Evolutionary conservation across 805 yeast species (phyloP), one percentile per base, ranked within the genome.

Genomic region (Metschnikowia koreensis): DNA sequence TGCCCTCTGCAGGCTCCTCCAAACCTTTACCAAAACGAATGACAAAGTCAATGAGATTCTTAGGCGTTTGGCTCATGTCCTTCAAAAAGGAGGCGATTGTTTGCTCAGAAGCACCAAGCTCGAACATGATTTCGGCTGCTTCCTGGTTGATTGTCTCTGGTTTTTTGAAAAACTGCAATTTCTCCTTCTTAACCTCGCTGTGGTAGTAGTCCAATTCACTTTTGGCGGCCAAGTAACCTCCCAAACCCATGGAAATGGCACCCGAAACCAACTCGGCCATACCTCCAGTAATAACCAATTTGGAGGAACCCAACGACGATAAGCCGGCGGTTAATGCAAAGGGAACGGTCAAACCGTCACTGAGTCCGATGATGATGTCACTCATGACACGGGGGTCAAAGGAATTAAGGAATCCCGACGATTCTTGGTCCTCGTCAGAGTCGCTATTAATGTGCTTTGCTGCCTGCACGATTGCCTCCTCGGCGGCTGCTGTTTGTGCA

Each of bases 321-420:
- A 93, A 79, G 45, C 98, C 99, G 0, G 99, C 98, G 1, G 98
- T 94, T 60, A 94, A 79, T 1, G 99, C 99, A 77, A 93, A 93
- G n/a, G 99, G 99, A 39, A 93, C 99, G 0, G 98, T 93, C 58
- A 93, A 79, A 5, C 99, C 99, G 67, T 93, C 99, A 36, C 94
- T 85, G 46, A 93, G 80, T 6, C 99, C 99, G 64, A 93, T 93
- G 59, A 93, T 90, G 50, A 89, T 79, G 68, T 93, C 98, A 43
- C 94, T 85, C 86, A 93, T 89, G 27, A 92, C 92, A 67, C 99
- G 82, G 9, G 99, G 99, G 65, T 87, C 94, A 47, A 87, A 76
- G 43, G 73, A 79, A 38, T 77, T 78, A 54, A 84, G 75, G 37
- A 83, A 61, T 6, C 76, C 72, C n/a, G 29, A 11, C 15, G 36